Base-by-base conservation (phyloP, 257 asterid species). In the Fraxinus cuspidata region DNA sequence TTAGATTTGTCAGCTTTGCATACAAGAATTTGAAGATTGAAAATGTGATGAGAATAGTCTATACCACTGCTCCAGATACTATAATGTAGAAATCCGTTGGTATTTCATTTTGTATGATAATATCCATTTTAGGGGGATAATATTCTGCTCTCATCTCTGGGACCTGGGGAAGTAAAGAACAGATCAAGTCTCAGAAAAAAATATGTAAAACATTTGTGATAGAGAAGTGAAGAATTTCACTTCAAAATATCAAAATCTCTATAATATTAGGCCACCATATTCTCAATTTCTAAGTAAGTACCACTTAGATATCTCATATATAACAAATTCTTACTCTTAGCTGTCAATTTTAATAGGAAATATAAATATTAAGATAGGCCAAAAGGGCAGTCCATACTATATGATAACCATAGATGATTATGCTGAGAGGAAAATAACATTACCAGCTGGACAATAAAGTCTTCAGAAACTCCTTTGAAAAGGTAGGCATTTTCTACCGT, bases 101-200 rank as follows among this genome's bases (percentile, higher is more conserved):
- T 83, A 93, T 91, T 83, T 95, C 99, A 31, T 91, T 93, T 83
- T 91, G 94, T 79, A 93, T 90, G 81, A 92, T 75, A 4, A 95
- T 90, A 76, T 94, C 99, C 75, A 91, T 94, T 88, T 88, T 91
- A 23, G 99, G 99, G 63, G 99, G 99, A 82, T 87, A 91, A 78
- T 90, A 94, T 83, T 94, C 97, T 74, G 97, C 99, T 83, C 86
- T 91, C 93, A 94, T 90, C 86, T 92, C 97, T 4, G 99, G 89
- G 70, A 94, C 97, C 99, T 94, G 88, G 29, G 68, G 76, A 60
- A 73, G 56, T 13, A 67, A 72, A 73, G 42, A 65, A 64, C 18
- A 27, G 18, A 2, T 63, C 27, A 63, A 7, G 11, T 25, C 32
- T 63, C 64, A n/a, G 12, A n/a, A 53, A n/a, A n/a, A n/a, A 19